phyloP scores from a whole-genome alignment of 208 protist species.

The Crithidia expoeki region DNA sequence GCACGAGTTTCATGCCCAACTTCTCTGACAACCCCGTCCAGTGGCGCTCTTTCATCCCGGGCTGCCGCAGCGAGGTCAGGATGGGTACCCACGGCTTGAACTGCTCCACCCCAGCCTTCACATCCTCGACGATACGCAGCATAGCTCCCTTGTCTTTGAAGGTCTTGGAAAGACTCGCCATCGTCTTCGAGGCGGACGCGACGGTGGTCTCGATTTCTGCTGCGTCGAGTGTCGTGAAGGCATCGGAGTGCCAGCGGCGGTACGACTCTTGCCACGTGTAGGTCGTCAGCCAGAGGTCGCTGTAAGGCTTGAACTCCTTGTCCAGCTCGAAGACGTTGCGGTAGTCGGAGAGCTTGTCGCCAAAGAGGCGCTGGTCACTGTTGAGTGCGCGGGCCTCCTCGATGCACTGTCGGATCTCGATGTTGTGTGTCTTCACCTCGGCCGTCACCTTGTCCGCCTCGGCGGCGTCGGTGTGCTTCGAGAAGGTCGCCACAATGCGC shows the following conservation, averaged over 20 bases:
- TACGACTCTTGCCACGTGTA: constrained; percentile 95
- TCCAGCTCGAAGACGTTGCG: constrained; percentile 91
- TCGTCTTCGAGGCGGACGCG: constrained; percentile 82
- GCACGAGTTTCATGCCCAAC: constrained; percentile 87
- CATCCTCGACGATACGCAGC: constrained; percentile 90
- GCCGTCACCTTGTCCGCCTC: constrained; percentile 93
- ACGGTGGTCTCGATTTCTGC: constrained; percentile 94
- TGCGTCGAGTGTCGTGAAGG: constrained; percentile 93
- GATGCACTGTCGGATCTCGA: constrained; percentile 93
- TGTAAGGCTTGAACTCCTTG: constrained; percentile 97
- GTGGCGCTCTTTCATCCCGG: constrained; percentile 97
- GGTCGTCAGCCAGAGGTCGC: constrained; percentile 95
- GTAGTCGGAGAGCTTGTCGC: constrained; percentile 95
- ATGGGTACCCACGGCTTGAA: constrained; percentile 97
- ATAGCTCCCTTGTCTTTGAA: constrained; percentile 94
- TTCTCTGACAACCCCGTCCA: constrained; percentile 93
- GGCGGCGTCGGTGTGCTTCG: constrained; percentile 90
- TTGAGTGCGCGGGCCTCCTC: constrained; percentile 94
- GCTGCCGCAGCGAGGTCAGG: constrained; percentile 94
- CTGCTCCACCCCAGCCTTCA: constrained; percentile 87
- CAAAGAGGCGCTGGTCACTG: constrained; percentile 95
- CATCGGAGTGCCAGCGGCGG: constrained; percentile 93
- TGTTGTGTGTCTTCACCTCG: constrained; percentile 94
- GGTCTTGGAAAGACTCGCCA: constrained; percentile 88
- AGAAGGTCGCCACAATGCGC: constrained; percentile 93